Evolutionary conservation across 1,139 yeast genomes (phyloP).

Genomic region (Kluyveromyces sp.): DNA sequence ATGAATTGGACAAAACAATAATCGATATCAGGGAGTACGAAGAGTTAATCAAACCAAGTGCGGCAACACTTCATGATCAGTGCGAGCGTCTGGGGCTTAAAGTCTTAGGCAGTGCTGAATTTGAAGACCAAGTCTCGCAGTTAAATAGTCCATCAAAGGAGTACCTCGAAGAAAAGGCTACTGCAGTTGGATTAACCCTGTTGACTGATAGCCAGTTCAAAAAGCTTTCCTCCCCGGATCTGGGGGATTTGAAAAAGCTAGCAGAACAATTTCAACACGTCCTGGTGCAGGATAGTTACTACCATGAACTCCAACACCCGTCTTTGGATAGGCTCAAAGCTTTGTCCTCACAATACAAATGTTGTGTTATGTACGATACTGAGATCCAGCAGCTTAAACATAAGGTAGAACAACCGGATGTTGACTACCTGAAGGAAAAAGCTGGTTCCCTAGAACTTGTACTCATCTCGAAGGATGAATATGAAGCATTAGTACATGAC

Average conservation of each 20-base stretch:
- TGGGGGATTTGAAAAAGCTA: conserved; percentile 32
- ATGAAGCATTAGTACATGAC: conserved; percentile 10
- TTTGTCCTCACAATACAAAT: conserved; percentile 26
- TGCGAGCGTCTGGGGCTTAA: conserved; percentile 7
- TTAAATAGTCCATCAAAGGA: conserved; percentile 13
- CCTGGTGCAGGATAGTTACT: conserved; percentile 30
- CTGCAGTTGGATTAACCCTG: conserved; percentile 16
- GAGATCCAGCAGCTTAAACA: conserved; percentile 22
- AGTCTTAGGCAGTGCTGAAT: conserved; percentile 2
- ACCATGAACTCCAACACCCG: conserved; percentile 33
- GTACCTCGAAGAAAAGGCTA: conserved; percentile 11
- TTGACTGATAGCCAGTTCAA: conserved; percentile 30
- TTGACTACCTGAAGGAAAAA: conserved; percentile 21
- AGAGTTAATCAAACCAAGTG: conserved; percentile 3
- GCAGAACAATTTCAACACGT: conserved; percentile 32
- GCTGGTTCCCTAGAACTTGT: conserved; percentile 28
- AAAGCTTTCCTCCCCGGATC: conserved; percentile 18
- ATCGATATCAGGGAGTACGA: conserved; percentile 12
- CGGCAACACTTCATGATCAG: conserved; percentile 5
- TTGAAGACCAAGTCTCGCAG: conserved; percentile 1
- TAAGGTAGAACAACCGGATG: conserved; percentile 17
- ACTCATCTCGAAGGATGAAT: conserved; percentile 27
- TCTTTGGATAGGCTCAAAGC: conserved; percentile 33
- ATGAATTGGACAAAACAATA: conserved; percentile 18
- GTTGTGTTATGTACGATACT: background rate